These are phyloP conservation scores for Naganishia sp. DNA, from an alignment of 1,284 basidiomycete genomes.

Conservation along the genomic window DNA sequence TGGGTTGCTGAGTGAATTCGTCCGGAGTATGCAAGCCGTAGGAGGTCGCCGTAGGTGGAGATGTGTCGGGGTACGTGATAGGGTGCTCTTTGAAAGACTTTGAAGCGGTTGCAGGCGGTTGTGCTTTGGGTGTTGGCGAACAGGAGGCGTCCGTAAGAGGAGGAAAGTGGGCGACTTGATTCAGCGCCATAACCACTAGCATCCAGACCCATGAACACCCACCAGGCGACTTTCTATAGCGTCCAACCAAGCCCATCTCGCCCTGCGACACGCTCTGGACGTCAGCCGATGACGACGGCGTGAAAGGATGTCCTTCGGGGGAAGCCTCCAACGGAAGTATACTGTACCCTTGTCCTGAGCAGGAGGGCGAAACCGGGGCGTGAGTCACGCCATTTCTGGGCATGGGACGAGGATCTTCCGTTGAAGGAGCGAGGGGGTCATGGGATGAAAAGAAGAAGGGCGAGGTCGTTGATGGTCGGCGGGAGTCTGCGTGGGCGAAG, in stretches of 20 bases:
- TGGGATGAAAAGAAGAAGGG: neutral
- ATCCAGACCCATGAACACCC: neutral
- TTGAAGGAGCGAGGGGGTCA: neutral
- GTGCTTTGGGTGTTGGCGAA: neutral
- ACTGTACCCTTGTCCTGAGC: conserved; percentile 7
- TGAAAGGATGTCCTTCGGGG: conserved; percentile 21
- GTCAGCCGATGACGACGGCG: conserved; percentile 1
- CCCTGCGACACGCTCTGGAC: neutral
- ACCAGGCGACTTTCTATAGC: neutral
- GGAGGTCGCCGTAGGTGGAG: neutral
- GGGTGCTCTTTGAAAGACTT: too few relatives aligned
- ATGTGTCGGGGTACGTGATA: too few relatives aligned
- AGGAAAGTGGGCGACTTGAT: neutral
- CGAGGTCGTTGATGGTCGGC: neutral
- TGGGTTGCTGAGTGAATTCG: neutral
- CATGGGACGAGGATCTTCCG: neutral
- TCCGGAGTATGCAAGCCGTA: conserved; percentile 1
- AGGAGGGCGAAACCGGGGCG: neutral
- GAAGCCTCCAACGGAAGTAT: conserved; percentile 5
- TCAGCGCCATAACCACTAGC: neutral
- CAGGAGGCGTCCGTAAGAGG: neutral
- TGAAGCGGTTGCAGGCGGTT: neutral
- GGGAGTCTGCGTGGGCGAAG: neutral
- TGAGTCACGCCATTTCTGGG: neutral
- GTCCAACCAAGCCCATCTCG: neutral